These are phyloP conservation scores for Ophiostoma piceae DNA, from an alignment of 2,329 filamentous ascomycete genomes.

Conservation along the genomic window DNA sequence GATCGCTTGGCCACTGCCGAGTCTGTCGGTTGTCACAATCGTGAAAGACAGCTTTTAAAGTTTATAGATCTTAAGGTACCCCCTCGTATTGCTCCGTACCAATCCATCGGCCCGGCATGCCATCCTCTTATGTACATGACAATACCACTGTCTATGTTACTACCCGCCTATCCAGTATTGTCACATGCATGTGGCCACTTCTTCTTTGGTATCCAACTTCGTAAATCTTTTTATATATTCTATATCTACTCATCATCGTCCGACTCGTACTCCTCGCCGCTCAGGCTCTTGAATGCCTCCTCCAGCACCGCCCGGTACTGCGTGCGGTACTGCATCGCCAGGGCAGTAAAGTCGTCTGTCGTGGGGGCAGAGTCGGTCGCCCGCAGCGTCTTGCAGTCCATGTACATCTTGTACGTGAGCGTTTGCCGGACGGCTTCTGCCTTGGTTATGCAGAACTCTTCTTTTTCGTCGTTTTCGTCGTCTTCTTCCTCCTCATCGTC, in stretches of 20 bases:
- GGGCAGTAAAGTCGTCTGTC: constrained; percentile 31
- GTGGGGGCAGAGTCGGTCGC: constrained; percentile 38
- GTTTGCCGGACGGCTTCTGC: constrained; percentile 34
- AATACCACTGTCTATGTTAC: too few species aligned
- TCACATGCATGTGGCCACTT: too few species aligned
- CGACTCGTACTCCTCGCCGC: constrained; percentile 3
- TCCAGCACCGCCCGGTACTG: constrained; percentile 47
- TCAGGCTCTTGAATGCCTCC: constrained; percentile 32
- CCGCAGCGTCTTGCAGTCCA: constrained; percentile 41
- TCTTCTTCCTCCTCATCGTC: not conserved
- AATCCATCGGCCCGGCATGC: too few species aligned
- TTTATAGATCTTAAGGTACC: too few species aligned
- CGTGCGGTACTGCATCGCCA: constrained; percentile 46
- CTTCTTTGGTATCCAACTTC: too few species aligned
- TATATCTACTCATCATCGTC: constrained; percentile 13
- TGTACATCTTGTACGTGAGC: constrained; percentile 37
- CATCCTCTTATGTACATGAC: too few species aligned
- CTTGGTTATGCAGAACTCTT: constrained; percentile 36
- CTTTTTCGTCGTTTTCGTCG: constrained; percentile 25
- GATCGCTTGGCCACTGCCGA: too few species aligned
- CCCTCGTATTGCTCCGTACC: too few species aligned
- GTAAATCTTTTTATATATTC: too few species aligned
- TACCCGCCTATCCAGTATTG: too few species aligned
- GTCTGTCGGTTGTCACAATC: too few species aligned
- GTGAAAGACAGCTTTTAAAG: too few species aligned